Evolutionary conservation across 2,329 filamentous ascomycete species (phyloP), one percentile per base, ranked within the genome.

Genomic region (Raffaelea albimanens): DNA sequence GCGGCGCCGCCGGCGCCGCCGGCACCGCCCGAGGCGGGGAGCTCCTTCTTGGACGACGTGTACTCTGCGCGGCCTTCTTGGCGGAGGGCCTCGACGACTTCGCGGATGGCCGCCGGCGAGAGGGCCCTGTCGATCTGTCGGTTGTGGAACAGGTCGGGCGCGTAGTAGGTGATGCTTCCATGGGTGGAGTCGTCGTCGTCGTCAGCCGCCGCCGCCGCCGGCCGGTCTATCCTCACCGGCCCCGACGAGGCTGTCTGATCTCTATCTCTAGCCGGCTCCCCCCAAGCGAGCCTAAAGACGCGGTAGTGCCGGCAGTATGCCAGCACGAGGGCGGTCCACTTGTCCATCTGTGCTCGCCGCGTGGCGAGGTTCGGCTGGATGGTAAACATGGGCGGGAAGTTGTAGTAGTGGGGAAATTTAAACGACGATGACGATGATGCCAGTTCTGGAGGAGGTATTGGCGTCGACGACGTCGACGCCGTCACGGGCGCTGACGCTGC

Each of bases 291-390:
- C 48, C 80, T 79, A 71, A 82, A 95, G 60, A 90, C 69, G 56
- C 79, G 81, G 69, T 91, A 74, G 67, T 87, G 76, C 0, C 80
- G 79, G 66, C 85, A 87, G 81, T 95, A 96, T 60, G 82, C 67
- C 52, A 89, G 87, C 60, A 97, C 80, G 16, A 96, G 78, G 29
- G 78, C 66, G n/a, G 85, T 82, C 93, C 93, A 98, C 67, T 90
- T 90, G 50, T 77, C 71, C 52, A 89, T 81, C 61, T 93, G 87
- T 41, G 83, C 80, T 65, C 83, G 78, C 61, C 76, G 82, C 10
- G 85, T 91, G 25, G 77, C 76, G 52, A 80, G 72, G 68, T 87
- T 87, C 33, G 82, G 78, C 65, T 93, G 87, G 47, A 80, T 80
- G 48, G 85, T 89, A 78, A 86, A 93, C 81, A 93, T 90, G 60